Evolutionary conservation across 1,284 basidiomycete genomes (phyloP), one percentile per base, ranked within the genome.

Genomic region (Sporisorium sorghi): DNA sequence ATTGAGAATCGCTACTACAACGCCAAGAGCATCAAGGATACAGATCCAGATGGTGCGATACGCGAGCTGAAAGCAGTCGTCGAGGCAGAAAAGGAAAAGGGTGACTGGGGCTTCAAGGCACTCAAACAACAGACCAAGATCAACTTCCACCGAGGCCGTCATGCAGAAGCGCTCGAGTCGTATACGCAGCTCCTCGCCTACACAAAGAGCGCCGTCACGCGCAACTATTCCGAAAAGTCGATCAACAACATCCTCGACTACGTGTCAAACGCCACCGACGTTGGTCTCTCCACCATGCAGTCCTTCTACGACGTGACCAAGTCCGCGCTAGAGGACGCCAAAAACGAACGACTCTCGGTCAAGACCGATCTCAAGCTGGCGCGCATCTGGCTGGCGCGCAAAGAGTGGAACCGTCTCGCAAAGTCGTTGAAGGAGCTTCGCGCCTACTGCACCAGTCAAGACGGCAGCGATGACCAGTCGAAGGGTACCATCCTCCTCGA

Each of bases 241-340:
- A 99, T 99, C 87, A 99, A 98, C 85, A 93, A 93, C 66, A 97
- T 99, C 70, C 87, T 99, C 73, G 97, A 99, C 85, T 99, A 99
- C 81, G 97, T 99, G 43, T 94, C 94, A 14, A 87, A 87, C 40
- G 73, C 78, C n/a, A 66, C 88, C 2, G 79, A 86, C 56, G 90
- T 97, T 5, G 91, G 95, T 66, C 91, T 97, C 5, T 91, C 92
- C 66, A 89, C 93, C 1, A 88, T 99, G 68, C 94, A 98, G 85
- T 90, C 90, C 73, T 99, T 98, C 87, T 99, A 99, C 86, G 91
- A 94, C 80, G 93, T 89, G 0, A 99, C 97, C 1, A 92, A 94
- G 82, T 89, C 90, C 43, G 93, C 94, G 2, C 87, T 98, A 46
- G 91, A 91, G 65, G 94, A 97, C 76, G 91, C 93, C 6, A 97